These are phyloP conservation scores for Magnaporthiopsis rhizophila DNA, from an alignment of 2,329 filamentous ascomycete genomes.

Conservation along the genomic window DNA sequence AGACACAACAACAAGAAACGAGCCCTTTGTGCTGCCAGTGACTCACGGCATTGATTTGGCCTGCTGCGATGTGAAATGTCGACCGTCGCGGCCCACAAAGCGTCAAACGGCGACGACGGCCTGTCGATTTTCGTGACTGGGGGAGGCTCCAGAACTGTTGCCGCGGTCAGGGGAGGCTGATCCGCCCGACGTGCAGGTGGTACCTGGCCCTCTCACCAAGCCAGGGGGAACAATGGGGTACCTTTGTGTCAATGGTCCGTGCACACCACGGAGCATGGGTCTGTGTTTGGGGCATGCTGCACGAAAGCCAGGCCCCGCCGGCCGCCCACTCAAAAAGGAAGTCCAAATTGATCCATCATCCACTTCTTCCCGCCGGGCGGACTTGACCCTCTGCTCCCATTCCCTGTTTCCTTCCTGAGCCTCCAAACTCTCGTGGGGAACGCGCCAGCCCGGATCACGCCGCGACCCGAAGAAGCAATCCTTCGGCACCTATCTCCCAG, in stretches of 20 bases:
- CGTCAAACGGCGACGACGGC: not conserved
- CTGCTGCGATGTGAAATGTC: not conserved
- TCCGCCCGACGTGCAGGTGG: not conserved
- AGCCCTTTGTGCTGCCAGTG: not conserved
- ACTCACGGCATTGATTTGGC: not conserved
- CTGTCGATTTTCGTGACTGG: slow-evolving; percentile 1
- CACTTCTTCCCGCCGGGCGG: not conserved
- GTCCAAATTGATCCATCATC: not conserved
- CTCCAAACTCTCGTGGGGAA: not conserved
- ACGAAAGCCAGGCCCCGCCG: not conserved
- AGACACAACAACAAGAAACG: not conserved
- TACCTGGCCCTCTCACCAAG: not conserved
- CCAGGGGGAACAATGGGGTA: not conserved
- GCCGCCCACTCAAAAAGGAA: slow-evolving; percentile 5
- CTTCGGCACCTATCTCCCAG: not conserved
- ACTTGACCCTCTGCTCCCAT: not conserved
- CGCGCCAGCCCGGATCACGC: not conserved
- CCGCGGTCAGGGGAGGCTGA: not conserved
- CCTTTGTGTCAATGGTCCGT: not conserved
- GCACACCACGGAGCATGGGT: not conserved
- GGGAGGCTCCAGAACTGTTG: too few species aligned
- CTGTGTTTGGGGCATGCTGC: not conserved
- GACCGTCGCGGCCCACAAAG: not conserved
- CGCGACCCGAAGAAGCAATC: not conserved
- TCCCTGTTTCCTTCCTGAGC: not conserved